Conservation (phyloP, 2,329 filamentous ascomycete species). For the Magnaporthiopsis poae region DNA sequence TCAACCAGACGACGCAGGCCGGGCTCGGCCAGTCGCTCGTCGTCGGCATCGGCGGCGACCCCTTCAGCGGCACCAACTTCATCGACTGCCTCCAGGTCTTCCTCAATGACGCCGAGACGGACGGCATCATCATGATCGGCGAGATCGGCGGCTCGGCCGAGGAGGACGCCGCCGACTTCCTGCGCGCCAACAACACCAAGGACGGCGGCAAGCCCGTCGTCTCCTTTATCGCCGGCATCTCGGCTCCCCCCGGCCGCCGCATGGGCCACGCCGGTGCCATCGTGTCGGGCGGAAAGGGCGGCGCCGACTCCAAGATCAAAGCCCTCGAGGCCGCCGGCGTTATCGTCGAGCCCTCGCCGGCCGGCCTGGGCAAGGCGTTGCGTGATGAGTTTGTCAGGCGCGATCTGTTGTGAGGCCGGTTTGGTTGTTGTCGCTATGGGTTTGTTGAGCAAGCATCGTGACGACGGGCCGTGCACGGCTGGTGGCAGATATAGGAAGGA, state of each 20-base stretch:
- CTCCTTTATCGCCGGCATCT: slow-evolving; percentile 97
- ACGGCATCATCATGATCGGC: slow-evolving; percentile 99
- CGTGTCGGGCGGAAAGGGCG: slow-evolving; percentile 93
- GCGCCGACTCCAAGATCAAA: slow-evolving; percentile 94
- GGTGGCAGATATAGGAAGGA: too few relatives aligned
- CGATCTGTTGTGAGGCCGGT: slow-evolving; percentile 67
- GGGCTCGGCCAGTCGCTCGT: slow-evolving; percentile 96
- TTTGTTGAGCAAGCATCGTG: too few relatives aligned
- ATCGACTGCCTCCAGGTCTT: slow-evolving; percentile 98
- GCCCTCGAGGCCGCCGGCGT: slow-evolving; percentile 89
- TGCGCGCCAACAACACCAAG: slow-evolving; percentile 80
- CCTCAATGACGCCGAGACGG: slow-evolving; percentile 88
- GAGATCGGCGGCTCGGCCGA: slow-evolving; percentile 96
- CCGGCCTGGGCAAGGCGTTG: slow-evolving; percentile 82
- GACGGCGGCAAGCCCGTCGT: slow-evolving; percentile 86
- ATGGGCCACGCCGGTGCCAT: slow-evolving; percentile 99
- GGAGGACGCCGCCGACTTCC: slow-evolving; percentile 94
- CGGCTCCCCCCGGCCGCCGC: slow-evolving; percentile 84
- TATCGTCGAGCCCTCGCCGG: slow-evolving; percentile 89
- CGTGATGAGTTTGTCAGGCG: slow-evolving; percentile 92
- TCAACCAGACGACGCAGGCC: slow-evolving; percentile 97
- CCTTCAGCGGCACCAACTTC: slow-evolving; percentile 98
- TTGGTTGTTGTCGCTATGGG: too few relatives aligned
- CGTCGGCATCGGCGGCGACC: slow-evolving; percentile 95
- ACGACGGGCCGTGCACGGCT: too few relatives aligned